These are phyloP conservation scores for Beauveria brongniartii DNA, from an alignment of 2,329 filamentous ascomycete genomes.

Conservation along the genomic window DNA sequence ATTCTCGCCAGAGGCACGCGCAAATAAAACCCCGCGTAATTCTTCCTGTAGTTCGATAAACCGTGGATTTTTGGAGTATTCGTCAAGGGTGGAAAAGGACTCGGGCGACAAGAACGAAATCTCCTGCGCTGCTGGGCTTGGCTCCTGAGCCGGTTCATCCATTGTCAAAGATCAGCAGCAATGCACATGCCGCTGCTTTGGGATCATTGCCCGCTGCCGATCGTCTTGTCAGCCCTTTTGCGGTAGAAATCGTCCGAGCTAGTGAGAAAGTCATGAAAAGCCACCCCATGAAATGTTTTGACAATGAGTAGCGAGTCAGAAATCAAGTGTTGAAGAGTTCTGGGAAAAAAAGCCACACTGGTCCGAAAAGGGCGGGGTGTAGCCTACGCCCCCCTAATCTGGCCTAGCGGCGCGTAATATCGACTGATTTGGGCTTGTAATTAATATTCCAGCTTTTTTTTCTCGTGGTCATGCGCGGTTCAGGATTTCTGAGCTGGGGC, in stretches of 20 bases:
- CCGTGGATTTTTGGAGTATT: slow-evolving; percentile 28
- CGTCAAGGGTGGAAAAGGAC: slow-evolving; percentile 21
- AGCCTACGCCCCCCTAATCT: slow-evolving; percentile 13
- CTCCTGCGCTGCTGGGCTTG: not conserved
- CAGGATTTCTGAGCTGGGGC: not conserved
- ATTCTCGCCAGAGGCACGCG: slow-evolving; percentile 20
- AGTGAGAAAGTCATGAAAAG: not conserved
- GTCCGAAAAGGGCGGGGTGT: slow-evolving; percentile 8
- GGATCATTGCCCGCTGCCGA: not conserved
- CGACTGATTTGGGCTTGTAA: not conserved
- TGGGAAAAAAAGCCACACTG: not conserved
- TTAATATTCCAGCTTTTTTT: not conserved
- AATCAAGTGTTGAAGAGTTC: not conserved
- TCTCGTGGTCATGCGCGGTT: slow-evolving; percentile 5
- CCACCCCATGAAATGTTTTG: not conserved
- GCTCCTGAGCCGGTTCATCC: not conserved
- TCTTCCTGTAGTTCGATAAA: slow-evolving; percentile 38
- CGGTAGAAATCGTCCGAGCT: not conserved
- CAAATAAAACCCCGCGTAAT: slow-evolving; percentile 34
- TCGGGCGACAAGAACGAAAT: slow-evolving; percentile 10
- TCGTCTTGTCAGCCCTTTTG: not conserved
- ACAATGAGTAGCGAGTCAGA: slow-evolving; percentile 5
- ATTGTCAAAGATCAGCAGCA: not conserved
- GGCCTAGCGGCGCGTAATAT: slow-evolving; percentile 4
- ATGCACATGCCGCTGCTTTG: not conserved